phyloP scores from a whole-genome alignment of 2,329 filamentous ascomycete genomes.

The Paramyrothecium roridum region DNA sequence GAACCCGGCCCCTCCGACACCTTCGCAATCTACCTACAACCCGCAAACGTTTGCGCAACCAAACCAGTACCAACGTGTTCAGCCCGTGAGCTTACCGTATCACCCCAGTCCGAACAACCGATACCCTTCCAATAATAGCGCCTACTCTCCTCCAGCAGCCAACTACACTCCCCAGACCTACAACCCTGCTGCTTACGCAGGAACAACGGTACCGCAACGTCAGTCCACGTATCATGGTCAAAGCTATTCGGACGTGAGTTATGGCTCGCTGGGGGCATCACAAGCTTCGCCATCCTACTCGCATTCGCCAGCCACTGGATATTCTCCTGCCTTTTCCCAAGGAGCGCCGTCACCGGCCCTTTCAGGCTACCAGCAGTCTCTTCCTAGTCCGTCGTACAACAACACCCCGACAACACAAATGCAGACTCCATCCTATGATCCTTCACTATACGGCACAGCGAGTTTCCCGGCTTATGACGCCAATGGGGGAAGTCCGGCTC shows the following conservation, averaged over 20 bases:
- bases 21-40: slow-evolving; percentile 60
- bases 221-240: slow-evolving; percentile 49
- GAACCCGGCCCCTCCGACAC: slow-evolving; percentile 40
- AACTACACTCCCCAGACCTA: slow-evolving; percentile 52
- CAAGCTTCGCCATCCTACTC: slow-evolving; percentile 28
- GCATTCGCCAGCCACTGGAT: slow-evolving; percentile 9
- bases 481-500: slow-evolving; percentile 35
- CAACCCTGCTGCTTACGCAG: slow-evolving; percentile 59
- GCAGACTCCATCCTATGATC: slow-evolving; percentile 31
- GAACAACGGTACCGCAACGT: slow-evolving; percentile 43
- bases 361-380: slow-evolving; percentile 37
- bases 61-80: slow-evolving; percentile 36
- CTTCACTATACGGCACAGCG: slow-evolving; percentile 22
- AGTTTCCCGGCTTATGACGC: slow-evolving; percentile 33
- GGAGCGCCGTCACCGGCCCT: slow-evolving; percentile 22
- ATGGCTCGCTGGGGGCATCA: slow-evolving; percentile 32
- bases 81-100: slow-evolving; percentile 50
- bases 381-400: slow-evolving; percentile 31
- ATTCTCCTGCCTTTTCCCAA: slow-evolving; percentile 7
- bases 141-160: slow-evolving; percentile 34
- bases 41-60: slow-evolving; percentile 58
- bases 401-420: slow-evolving; percentile 18
- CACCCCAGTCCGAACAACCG: slow-evolving; percentile 36
- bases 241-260: slow-evolving; percentile 39
- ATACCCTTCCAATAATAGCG: slow-evolving; percentile 32